phyloP scores from a whole-genome alignment of 2,329 filamentous ascomycete species.

The Ceratocystiopsis brevicomis region DNA sequence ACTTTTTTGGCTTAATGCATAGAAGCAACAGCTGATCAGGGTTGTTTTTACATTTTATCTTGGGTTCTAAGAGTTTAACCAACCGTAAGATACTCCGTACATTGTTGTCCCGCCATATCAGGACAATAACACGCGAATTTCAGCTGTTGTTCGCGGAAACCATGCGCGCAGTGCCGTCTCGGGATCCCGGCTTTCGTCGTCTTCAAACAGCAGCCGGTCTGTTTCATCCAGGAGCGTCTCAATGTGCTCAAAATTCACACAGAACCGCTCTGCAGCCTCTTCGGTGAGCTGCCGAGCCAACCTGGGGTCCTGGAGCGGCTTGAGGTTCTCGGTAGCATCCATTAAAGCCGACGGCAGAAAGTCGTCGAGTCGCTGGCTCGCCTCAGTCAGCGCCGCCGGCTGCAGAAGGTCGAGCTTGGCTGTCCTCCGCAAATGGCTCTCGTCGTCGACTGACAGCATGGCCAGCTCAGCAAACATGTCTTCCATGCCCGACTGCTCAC shows the following conservation, averaged over 20 bases:
- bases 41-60: neutral
- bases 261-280: constrained; percentile 67
- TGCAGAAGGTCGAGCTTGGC: constrained; percentile 36
- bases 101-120: constrained; percentile 11
- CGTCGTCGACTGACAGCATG: constrained; percentile 16
- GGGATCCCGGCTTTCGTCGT: constrained; percentile 12
- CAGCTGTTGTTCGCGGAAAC: constrained; percentile 40
- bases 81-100: neutral
- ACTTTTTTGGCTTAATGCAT: neutral
- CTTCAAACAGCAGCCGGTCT: constrained; percentile 17
- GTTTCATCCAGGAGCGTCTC: constrained; percentile 29
- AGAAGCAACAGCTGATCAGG: neutral
- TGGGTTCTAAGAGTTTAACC: neutral
- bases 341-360: constrained; percentile 87
- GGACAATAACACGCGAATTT: constrained; percentile 40
- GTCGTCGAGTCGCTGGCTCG: constrained; percentile 64
- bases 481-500: constrained; percentile 54
- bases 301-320: constrained; percentile 49
- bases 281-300: constrained; percentile 63
- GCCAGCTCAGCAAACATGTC: constrained; percentile 40
- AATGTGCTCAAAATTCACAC: constrained; percentile 55
- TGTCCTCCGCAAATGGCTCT: constrained; percentile 34
- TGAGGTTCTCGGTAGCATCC: constrained; percentile 71
- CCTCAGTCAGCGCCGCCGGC: constrained; percentile 38
- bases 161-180: constrained; percentile 19